These are phyloP conservation scores for Naganishia sp. DNA, from an alignment of 1,284 basidiomycete species.

Conservation along the genomic window DNA sequence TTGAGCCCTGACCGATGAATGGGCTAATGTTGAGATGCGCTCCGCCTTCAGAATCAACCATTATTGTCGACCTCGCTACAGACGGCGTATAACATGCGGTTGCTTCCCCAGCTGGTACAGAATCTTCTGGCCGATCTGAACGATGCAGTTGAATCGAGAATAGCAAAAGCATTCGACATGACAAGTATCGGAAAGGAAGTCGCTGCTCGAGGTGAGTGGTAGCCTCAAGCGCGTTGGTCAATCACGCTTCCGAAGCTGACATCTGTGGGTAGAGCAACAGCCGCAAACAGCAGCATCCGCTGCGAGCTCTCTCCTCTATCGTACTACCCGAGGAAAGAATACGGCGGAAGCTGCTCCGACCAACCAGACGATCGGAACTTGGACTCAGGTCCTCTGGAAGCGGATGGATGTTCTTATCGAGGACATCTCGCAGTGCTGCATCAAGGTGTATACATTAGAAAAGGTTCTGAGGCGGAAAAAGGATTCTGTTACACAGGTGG, in stretches of 20 bases:
- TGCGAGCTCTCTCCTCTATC: constrained; percentile 24
- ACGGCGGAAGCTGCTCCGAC: constrained; percentile 82
- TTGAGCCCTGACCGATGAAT: neutral
- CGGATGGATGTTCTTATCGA: constrained; percentile 79
- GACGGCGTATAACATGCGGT: constrained; percentile 87
- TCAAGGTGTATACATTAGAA: constrained; percentile 92
- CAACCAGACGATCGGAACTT: constrained; percentile 75
- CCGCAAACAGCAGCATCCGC: constrained; percentile 33
- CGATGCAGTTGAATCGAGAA: constrained; percentile 77
- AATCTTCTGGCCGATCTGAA: constrained; percentile 78
- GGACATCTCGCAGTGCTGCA: constrained; percentile 85
- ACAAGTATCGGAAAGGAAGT: constrained; percentile 80
- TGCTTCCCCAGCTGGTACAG: constrained; percentile 78
- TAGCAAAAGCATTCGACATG: constrained; percentile 80
- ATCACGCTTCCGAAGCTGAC: neutral
- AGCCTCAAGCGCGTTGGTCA: neutral
- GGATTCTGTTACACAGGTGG: constrained; percentile 70
- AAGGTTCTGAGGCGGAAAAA: constrained; percentile 87
- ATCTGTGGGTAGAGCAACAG: constrained; percentile 25
- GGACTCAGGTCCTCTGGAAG: constrained; percentile 76
- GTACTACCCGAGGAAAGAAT: constrained; percentile 59
- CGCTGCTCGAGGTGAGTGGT: constrained; percentile 65
- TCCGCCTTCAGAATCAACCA: constrained; percentile 69
- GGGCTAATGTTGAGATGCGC: constrained; percentile 13
- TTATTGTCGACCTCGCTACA: constrained; percentile 87